Percentiles rank a stretch among this genome's conserved stretches.
Conservation (phyloP, 345 rosid genomes). For the Lepidium aucheri region DNA sequence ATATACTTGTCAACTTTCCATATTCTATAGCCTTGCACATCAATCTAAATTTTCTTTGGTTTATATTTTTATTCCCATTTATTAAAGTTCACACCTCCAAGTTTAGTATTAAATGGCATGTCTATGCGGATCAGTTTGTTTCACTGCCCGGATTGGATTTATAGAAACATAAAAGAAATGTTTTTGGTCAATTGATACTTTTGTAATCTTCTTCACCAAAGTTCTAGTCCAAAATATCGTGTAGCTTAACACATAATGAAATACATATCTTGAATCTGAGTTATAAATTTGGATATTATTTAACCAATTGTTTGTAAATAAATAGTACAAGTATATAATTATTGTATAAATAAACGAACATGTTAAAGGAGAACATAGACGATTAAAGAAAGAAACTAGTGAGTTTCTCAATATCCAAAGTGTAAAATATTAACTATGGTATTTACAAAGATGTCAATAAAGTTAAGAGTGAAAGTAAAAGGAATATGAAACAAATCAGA, state of each 20-base stretch:
- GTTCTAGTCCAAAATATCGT: too few relatives aligned
- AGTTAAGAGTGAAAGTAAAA: neutral
- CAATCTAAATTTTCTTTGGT: slow-evolving; percentile 1
- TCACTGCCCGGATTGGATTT: too few relatives aligned
- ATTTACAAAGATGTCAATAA: slow-evolving; percentile 17
- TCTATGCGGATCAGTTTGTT: too few relatives aligned
- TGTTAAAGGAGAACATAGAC: neutral
- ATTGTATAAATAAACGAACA: neutral
- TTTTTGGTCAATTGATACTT: too few relatives aligned
- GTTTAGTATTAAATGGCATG: neutral
- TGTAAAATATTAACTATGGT: slow-evolving; percentile 1
- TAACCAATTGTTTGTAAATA: too few relatives aligned
- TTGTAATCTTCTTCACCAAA: too few relatives aligned
- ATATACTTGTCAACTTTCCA: slow-evolving; percentile 1
- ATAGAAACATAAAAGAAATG: too few relatives aligned
- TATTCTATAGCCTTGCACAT: neutral
- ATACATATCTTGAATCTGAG: too few relatives aligned
- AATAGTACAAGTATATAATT: too few relatives aligned
- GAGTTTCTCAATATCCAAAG: neutral
- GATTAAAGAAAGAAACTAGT: neutral
- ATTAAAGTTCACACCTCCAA: neutral
- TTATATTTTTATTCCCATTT: too few relatives aligned
- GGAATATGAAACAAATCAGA: neutral
- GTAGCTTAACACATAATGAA: too few relatives aligned
- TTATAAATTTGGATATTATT: too few relatives aligned